phyloP scores from a whole-genome alignment of 169 alveolate genomes.

The Plasmodium fragile region DNA sequence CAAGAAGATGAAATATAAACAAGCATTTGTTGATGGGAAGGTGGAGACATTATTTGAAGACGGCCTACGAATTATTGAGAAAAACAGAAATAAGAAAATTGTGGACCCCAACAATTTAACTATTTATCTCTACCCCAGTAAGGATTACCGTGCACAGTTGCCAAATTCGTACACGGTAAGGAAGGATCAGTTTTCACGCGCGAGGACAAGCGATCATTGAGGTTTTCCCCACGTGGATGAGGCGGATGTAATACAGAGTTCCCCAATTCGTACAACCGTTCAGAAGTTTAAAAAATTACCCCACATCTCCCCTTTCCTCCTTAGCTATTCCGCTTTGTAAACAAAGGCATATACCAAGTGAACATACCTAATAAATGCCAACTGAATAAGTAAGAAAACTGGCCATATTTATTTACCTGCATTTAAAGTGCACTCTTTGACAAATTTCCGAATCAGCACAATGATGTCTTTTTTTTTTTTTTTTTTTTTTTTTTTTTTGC shows the following conservation, averaged over 20 bases:
- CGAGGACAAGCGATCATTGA: background rate
- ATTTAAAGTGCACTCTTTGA: background rate
- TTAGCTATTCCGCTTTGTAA: slow-evolving; percentile 67
- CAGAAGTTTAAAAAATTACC: background rate
- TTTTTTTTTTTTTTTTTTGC: slow-evolving; percentile 2
- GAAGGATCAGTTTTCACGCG: background rate
- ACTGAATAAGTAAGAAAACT: slow-evolving; percentile 50
- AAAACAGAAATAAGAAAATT: slow-evolving; percentile 74
- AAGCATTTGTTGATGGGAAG: slow-evolving; percentile 76
- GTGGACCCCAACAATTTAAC: slow-evolving; percentile 46
- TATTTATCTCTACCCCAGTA: slow-evolving; percentile 68
- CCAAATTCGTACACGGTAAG: slow-evolving; percentile 75
- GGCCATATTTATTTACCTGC: background rate
- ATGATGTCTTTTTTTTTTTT: background rate
- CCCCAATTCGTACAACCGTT: background rate
- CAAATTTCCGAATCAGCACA: background rate
- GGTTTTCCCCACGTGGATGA: background rate
- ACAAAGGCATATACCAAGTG: slow-evolving; percentile 74
- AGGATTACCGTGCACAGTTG: slow-evolving; percentile 53
- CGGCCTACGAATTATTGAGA: slow-evolving; percentile 74
- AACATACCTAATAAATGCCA: slow-evolving; percentile 73
- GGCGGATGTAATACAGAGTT: background rate
- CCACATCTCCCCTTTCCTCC: background rate
- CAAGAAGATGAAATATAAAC: slow-evolving; percentile 74
- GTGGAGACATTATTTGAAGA: slow-evolving; percentile 77